These are phyloP conservation scores for Salix purpurea DNA, from an alignment of 345 rosid species.

Conservation along the genomic window DNA sequence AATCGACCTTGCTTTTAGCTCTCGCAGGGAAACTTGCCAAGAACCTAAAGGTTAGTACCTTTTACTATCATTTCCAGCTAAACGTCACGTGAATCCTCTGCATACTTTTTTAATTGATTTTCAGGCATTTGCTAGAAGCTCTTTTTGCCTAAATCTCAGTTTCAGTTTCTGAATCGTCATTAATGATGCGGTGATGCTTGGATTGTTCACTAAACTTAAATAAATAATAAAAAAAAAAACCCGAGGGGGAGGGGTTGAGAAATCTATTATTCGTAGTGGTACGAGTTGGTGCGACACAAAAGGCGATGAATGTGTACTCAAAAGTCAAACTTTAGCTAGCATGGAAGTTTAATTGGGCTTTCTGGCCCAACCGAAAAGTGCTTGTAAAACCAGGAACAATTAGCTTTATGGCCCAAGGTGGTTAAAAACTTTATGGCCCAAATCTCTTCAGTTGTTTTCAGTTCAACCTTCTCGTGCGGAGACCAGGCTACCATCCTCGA, in stretches of 20 bases:
- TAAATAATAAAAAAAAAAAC: too few species aligned
- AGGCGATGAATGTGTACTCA: too few species aligned
- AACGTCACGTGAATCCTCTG: conserved; percentile 19
- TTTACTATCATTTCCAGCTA: conserved; percentile 19
- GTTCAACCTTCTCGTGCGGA: neutral
- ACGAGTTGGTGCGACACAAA: too few species aligned
- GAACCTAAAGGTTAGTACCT: conserved; percentile 48
- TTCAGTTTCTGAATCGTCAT: too few species aligned
- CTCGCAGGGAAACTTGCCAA: conserved; percentile 74
- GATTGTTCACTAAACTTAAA: too few species aligned
- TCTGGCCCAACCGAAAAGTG: neutral
- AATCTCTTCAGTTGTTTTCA: neutral
- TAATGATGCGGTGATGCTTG: too few species aligned
- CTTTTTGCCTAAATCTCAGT: neutral
- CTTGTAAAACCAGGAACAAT: neutral
- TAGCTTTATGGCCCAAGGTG: neutral
- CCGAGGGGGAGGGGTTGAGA: too few species aligned
- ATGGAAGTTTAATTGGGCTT: neutral
- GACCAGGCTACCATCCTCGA: neutral
- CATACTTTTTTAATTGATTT: neutral
- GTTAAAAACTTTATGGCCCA: neutral
- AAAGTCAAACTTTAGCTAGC: neutral
- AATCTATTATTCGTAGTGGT: too few species aligned
- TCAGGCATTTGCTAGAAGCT: neutral
- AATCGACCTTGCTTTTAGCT: conserved; percentile 75